These are phyloP conservation scores for Fusarium heterosporum DNA, from an alignment of 2,329 filamentous ascomycete genomes.

Conservation along the genomic window DNA sequence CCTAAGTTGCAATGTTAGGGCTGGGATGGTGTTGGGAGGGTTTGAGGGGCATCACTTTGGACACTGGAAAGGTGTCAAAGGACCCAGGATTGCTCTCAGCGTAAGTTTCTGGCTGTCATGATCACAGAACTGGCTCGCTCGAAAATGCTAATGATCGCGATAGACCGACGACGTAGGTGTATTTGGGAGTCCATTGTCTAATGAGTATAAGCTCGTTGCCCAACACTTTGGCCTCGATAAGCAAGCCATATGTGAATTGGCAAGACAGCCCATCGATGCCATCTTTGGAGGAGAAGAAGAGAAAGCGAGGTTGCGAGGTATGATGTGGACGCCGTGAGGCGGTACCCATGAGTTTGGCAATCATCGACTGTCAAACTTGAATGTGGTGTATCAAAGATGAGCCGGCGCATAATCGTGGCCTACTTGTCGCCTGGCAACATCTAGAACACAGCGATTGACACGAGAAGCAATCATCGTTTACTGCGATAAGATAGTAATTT, in stretches of 20 bases:
- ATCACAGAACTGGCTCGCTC: not conserved
- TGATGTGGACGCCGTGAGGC: constrained; percentile 59
- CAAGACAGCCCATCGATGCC: constrained; percentile 69
- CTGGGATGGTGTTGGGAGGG: constrained; percentile 75
- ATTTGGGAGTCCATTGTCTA: constrained; percentile 79
- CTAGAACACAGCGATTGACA: not conserved
- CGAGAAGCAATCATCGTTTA: not conserved
- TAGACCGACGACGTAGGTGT: constrained; percentile 88
- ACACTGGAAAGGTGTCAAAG: constrained; percentile 71
- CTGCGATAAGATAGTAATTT: not conserved
- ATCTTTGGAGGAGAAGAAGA: constrained; percentile 76
- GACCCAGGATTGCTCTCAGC: constrained; percentile 72
- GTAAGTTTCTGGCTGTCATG: constrained; percentile 61
- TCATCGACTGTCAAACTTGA: not conserved
- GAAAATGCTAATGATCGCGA: constrained; percentile 8
- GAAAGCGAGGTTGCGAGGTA: constrained; percentile 64
- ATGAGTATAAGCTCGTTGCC: constrained; percentile 80
- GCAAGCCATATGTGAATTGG: constrained; percentile 63
- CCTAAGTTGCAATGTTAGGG: constrained; percentile 83
- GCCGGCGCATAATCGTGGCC: not conserved
- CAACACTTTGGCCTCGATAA: constrained; percentile 72
- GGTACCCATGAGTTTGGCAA: not conserved
- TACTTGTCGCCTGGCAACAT: not conserved
- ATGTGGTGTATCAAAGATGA: not conserved
- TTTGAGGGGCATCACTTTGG: constrained; percentile 81